A percentile compares a stretch with the other conserved stretches of the same genome.
These are phyloP conservation scores for Globisporangium ultimum DNA, from an alignment of 352 stramenopile species.

Conservation along the genomic window DNA sequence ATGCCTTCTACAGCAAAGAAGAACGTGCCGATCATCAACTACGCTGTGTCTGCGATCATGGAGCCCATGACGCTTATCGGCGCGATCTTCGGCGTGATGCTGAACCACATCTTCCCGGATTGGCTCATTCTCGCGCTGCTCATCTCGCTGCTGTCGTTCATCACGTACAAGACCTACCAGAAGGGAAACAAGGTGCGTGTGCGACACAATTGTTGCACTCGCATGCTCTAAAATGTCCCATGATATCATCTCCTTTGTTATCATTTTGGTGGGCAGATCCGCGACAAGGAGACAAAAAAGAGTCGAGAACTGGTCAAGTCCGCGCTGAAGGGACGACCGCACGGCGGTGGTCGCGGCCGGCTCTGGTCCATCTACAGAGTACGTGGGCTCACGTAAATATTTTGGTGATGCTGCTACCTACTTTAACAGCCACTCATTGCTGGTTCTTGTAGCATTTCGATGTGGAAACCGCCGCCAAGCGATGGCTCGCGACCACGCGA, in stretches of 20 bases:
- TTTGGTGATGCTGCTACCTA: background rate
- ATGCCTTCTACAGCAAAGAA: constrained; percentile 36
- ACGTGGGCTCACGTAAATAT: constrained; percentile 8
- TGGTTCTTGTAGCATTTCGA: constrained; percentile 50
- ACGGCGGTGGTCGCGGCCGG: constrained; percentile 37
- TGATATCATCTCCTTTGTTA: background rate
- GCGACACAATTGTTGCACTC: too few relatives aligned
- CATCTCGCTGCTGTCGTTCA: constrained; percentile 71
- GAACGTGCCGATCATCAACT: constrained; percentile 95
- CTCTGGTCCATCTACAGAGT: constrained; percentile 73
- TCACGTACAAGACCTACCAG: constrained; percentile 66
- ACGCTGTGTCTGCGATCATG: constrained; percentile 98
- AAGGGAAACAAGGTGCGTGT: constrained; percentile 59
- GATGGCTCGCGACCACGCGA: constrained; percentile 63
- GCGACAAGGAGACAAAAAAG: constrained; percentile 47
- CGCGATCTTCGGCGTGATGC: constrained; percentile 77
- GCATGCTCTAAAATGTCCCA: background rate
- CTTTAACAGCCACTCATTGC: background rate
- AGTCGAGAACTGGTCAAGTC: constrained; percentile 45
- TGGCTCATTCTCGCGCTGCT: constrained; percentile 81
- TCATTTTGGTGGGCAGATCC: constrained; percentile 28
- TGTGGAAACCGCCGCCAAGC: constrained; percentile 47
- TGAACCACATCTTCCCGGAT: constrained; percentile 80
- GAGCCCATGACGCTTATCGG: constrained; percentile 90
- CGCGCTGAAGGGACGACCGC: constrained; percentile 41